Conservation (phyloP, 208 protist species). For the Phytomonas sp. region DNA sequence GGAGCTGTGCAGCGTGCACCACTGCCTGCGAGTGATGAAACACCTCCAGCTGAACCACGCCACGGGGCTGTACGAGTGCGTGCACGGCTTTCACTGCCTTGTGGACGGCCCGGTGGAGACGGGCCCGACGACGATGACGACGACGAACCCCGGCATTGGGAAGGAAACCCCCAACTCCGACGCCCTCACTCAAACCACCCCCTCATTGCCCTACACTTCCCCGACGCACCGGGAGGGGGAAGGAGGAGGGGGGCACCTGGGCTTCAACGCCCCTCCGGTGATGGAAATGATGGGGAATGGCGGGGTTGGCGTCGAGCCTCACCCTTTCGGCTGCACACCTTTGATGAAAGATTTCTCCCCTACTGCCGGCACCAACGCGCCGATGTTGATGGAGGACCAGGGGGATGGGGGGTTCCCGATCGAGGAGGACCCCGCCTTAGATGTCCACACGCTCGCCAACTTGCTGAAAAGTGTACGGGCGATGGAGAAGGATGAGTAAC, state of each 20-base stretch:
- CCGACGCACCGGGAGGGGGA: not conserved
- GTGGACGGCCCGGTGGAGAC: slow-evolving; percentile 44
- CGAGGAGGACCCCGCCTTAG: slow-evolving; percentile 17
- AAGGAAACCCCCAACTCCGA: not conserved
- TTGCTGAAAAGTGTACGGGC: slow-evolving; percentile 63
- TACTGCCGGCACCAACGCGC: not conserved
- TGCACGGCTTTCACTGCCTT: slow-evolving; percentile 84
- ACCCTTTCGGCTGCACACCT: not conserved
- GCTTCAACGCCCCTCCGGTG: not conserved
- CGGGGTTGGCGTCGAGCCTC: slow-evolving; percentile 6
- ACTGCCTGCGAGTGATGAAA: slow-evolving; percentile 74
- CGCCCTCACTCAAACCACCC: not conserved
- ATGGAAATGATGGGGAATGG: slow-evolving; percentile 18
- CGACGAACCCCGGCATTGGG: not conserved
- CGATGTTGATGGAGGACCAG: not conserved
- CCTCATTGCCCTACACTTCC: not conserved
- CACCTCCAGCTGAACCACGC: slow-evolving; percentile 67
- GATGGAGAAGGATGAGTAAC: slow-evolving; percentile 29
- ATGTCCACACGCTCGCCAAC: slow-evolving; percentile 32
- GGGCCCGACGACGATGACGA: slow-evolving; percentile 5
- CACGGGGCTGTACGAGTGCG: slow-evolving; percentile 72
- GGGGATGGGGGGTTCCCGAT: slow-evolving; percentile 6
- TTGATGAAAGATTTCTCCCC: not conserved
- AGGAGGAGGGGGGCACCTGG: not conserved
- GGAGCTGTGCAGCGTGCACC: slow-evolving; percentile 74